Evolutionary conservation across 495 filamentous ascomycete species (phyloP), one percentile per base, ranked within the genome.

Genomic region (Aspergillus nanangensis): DNA sequence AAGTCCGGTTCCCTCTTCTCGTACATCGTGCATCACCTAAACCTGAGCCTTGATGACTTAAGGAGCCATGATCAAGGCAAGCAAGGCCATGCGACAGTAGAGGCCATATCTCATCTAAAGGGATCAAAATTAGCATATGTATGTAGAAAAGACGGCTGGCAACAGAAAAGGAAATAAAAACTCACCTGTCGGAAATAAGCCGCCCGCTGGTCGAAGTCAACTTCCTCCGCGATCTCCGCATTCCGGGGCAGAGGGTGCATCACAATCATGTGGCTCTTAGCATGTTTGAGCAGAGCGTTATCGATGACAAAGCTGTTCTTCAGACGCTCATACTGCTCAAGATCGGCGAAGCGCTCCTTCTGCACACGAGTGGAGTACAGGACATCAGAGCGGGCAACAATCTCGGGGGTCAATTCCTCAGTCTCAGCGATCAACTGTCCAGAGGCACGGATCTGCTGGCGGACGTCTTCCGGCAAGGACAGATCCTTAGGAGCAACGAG

Each of bases 181-280:
- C 85, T 75, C 71, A 96, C 93, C 85, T 98, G 93, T 87, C 93
- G 83, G 69, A 97, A 97, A 75, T 98, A 98, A 45, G 94, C 93
- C 25, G 93, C 92, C 59, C 93, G 75, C 66, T 92, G 88, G 74
- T 98, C 93, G 71, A 91, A 94, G 65, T 98, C 93, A 19, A 98
- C 88, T 72, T 98, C 93, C 72, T 95, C 90, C 9, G 81, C 77
- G 52, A 98, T 84, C 78, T 98, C 93, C 42, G 80, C 80, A 52
- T 96, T 96, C 47, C 93, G 76, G 39, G 94, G 93, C 62, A 98
- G 74, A 47, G 93, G 93, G 75, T 98, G 93, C 83, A 98, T 81
- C 49, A 98, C 86, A 32, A 94, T 72, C 82, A 93, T 96, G 56
- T 84, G 86, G 58, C 71, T 71, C 82, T 97, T 97, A 33, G 94